Percentiles rank a stretch among this genome's conserved stretches.
phyloP scores from a whole-genome alignment of 495 filamentous ascomycete species.

The Neurospora sp. region DNA sequence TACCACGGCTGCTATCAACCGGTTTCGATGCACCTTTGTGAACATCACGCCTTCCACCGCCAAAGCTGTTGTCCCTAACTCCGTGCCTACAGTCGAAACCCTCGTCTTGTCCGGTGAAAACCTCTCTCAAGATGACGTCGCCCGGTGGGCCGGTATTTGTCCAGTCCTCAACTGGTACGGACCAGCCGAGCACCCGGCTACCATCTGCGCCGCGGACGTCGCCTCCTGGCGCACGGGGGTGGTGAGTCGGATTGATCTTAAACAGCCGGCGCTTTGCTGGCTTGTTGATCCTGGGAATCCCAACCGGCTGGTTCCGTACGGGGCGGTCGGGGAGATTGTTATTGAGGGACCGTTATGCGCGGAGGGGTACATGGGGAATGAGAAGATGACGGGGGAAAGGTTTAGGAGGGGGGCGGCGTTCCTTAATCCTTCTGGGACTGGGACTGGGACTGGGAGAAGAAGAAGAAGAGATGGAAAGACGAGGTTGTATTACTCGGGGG shows the following conservation, averaged over 20 bases:
- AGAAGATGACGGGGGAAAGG: neutral
- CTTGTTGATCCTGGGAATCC: slow-evolving; percentile 1
- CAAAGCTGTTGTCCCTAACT: slow-evolving; percentile 12
- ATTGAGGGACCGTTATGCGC: neutral
- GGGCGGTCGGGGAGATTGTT: slow-evolving; percentile 13
- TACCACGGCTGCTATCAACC: slow-evolving; percentile 6
- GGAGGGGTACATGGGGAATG: no score
- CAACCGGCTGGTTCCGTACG: neutral
- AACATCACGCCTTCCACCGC: slow-evolving; percentile 11
- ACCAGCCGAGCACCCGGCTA: slow-evolving; percentile 18
- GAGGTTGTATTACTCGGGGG: slow-evolving; percentile 57
- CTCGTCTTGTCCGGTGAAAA: slow-evolving; percentile 20
- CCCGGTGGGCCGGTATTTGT: slow-evolving; percentile 5
- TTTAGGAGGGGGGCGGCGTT: neutral
- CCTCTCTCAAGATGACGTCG: slow-evolving; percentile 8
- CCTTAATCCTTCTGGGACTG: neutral
- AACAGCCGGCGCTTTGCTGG: neutral
- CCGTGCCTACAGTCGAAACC: slow-evolving; percentile 18
- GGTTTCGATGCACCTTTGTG: slow-evolving; percentile 15
- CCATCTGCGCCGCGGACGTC: neutral
- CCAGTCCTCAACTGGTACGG: slow-evolving; percentile 22
- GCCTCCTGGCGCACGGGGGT: no score
- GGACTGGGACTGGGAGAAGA: no score
- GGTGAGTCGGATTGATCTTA: no score
- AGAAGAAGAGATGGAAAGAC: neutral